Evolutionary conservation across 2,329 filamentous ascomycete species (phyloP), one percentile per base, ranked within the genome.

Genomic region (Pseudocercospora crystallina): DNA sequence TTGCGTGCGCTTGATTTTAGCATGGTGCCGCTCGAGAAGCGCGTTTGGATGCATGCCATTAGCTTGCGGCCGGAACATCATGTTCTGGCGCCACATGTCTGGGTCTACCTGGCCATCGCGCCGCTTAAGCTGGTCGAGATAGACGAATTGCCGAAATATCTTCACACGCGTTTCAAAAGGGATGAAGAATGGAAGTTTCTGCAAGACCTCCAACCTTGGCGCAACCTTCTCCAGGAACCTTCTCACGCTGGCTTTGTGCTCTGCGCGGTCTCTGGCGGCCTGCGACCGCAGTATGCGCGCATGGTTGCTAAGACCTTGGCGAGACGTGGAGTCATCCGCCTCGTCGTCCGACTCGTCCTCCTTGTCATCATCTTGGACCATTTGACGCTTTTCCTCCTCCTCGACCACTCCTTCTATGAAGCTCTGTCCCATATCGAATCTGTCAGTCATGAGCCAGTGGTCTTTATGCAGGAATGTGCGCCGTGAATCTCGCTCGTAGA

Each of bases 151-250:
- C 29, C 91, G 83, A 69, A 99, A 97, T 17, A 97, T 92, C 66
- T 90, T 84, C 4, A 99, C 94, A 40, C 94, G 80, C 0, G 89
- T 94, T 33, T 89, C 83, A 62, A 99, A 99, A 0, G 92, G 94
- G 38, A 99, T 94, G 59, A 92, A 88, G 67, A 97, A 99, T 0
- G 94, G 94, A 85, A 99, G 95, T 64, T 97, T 95, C 60, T 94
- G 86, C 43, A 99, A 72, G 5, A 99, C 88, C 65, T 96, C 91
- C 8, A 96, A 76, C 60, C 92, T 86, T 0, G 94, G 92, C 0
- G 87, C 89, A 54, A 96, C 83, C 11, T 86, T 81, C 41, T 91
- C 88, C 17, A 95, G 73, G 54, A 88, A 81, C 58, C 88, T 84
- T 59, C 85, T 84, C 33, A 85, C 79, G 37, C 84, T 84, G 5